A percentile compares a stretch with the other conserved stretches of the same genome.
These are phyloP conservation scores for Heritiera fomes DNA, from an alignment of 345 rosid species.

Conservation along the genomic window DNA sequence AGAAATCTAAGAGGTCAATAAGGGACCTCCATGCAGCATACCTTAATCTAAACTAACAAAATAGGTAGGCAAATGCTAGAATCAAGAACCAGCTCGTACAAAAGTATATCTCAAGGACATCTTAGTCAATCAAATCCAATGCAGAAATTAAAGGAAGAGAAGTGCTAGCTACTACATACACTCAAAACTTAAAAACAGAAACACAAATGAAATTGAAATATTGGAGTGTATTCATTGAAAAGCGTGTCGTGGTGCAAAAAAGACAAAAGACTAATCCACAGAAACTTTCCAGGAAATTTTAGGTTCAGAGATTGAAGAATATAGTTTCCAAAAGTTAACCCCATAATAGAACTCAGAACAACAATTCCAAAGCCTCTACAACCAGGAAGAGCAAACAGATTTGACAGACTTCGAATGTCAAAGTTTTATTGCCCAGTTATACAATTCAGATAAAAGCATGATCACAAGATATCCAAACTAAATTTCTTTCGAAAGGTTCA, in stretches of 20 bases:
- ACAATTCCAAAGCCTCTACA: background rate
- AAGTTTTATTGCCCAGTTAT: background rate
- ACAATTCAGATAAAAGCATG: too few relatives aligned
- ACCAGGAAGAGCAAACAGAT: background rate
- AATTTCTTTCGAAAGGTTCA: background rate
- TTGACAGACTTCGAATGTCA: background rate
- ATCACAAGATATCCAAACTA: background rate
- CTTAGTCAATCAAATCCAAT: background rate
- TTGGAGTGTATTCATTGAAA: background rate
- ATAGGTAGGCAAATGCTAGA: background rate
- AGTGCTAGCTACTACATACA: background rate
- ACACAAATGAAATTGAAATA: background rate
- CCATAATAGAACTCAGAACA: background rate
- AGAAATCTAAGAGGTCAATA: background rate
- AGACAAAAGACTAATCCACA: background rate
- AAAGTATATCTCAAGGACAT: background rate
- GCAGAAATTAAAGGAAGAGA: background rate
- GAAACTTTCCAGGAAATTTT: background rate
- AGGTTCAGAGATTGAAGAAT: background rate
- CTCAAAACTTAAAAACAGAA: background rate
- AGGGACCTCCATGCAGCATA: background rate
- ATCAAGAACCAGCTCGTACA: background rate
- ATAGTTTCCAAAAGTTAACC: slow-evolving; percentile 5
- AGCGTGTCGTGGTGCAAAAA: too few relatives aligned
- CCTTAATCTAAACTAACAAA: background rate